Base-by-base conservation (phyloP, 73 alveolate genomes). In the Paramecium pentaurelia region DNA sequence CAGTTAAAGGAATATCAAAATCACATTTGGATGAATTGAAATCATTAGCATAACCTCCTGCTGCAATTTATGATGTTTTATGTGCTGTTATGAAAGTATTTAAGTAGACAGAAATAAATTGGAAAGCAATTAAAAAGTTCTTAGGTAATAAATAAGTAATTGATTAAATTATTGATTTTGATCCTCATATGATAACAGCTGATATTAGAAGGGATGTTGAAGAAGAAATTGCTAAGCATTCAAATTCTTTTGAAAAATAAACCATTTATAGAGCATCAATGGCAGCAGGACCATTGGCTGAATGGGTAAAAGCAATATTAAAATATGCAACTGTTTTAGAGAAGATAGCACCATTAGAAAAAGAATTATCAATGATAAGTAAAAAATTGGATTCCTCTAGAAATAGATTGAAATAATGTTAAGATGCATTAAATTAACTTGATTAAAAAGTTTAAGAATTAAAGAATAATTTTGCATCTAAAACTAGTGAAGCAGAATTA, bases 241-340 rank as follows among this genome's bases (percentile, higher is more conserved):
- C 60, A 12, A 92, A 93, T 37, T 93, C 96, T 14, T 98, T 98
- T 22, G 25, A 49, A 49, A 49, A 49, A 49, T 49, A 49, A 49
- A 49, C 12, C 0, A 49, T 49, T 49, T 49, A 49, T 49, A 49
- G 60, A 49, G 60, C 60, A 12, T 49, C 60, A 7, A 7, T 40
- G 49, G 49, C 99, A n/a, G 98, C 99, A 25, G 99, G 99, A 10
- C 99, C 99, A 6, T 91, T 98, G 88, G 99, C 99, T 59, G 99
- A 98, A 84, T 99, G 99, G 99, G 99, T 98, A 27, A 98, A 96
- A 92, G 99, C 99, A 12, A 96, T 97, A 22, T 96, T 99, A 12
- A 95, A 95, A 80, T 99, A 96, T 97, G 96, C 99, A 88, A 99
- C 97, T 60, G 99, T 98, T 6, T 95, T 98, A 60, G 96, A 98